Evolutionary conservation across 139 green algal species (phyloP), one percentile per base, ranked within the genome.

Genomic region (Chlamydomonas schloesseri): DNA sequence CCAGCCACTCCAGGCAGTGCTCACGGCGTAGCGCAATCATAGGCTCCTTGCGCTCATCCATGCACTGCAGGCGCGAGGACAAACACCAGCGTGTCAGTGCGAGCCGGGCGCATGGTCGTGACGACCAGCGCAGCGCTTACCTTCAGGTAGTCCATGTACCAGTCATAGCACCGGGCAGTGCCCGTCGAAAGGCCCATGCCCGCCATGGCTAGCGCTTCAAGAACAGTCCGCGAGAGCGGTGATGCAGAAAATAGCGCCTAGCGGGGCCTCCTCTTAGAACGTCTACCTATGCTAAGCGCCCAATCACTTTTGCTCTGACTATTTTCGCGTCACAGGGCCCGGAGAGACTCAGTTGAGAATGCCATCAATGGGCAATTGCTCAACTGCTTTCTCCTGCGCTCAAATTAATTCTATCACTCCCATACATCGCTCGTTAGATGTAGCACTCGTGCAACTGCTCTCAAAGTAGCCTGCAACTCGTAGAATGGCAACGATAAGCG

Each of bases 1-100:
- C 82, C 78, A 90, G 83, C 77, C 77, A 93, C 33, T 88, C 89
- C n/a, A 74, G 79, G 86, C 89, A 93, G 58, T 93, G 78, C 58
- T 88, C n/a, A n/a, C 88, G 88, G 3, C 86, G 65, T 15, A 88
- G 23, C 10, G 78, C 65, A 36, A 88, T 83, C 57, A 88, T 93
- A 58, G 86, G 86, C 24, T 71, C 86, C 79, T 89, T 93, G 68
- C 83, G 87, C 72, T 93, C 89, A 28, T 93, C 89, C 86, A 93
- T 75, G 73, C 89, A 93, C 89, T 93, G 72, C 82, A 55, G 78
- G 29, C 5, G 62, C 62, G 37, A 50, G 23, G 24, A 15, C 67
- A 73, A 21, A 64, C 24, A 73, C 24, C 57, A 34, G 13, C 26
- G 17, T 24, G 21, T 23, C 11, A 24, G 67, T 50, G 65, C 17